Evolutionary conservation across 2,329 filamentous ascomycete genomes (phyloP).

Genomic region (Neonectria coccinea): DNA sequence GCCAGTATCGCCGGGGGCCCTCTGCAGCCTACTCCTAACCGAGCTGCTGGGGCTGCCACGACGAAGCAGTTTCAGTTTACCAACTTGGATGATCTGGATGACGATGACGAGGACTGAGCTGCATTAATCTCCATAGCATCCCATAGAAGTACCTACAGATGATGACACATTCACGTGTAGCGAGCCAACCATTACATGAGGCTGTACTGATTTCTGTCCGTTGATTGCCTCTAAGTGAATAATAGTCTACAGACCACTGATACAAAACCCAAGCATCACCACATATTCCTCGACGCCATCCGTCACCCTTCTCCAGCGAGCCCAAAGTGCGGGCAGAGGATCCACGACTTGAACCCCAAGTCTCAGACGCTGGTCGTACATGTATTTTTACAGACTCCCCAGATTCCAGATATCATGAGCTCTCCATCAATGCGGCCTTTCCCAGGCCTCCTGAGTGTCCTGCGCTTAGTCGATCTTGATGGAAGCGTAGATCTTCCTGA

Average conservation of each 20-base stretch:
- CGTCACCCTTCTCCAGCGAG: constrained; percentile 29
- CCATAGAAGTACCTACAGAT: neutral
- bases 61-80: constrained; percentile 69
- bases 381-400: constrained; percentile 47
- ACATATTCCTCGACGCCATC: constrained; percentile 27
- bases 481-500: constrained; percentile 93
- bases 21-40: constrained; percentile 42
- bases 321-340: constrained; percentile 25
- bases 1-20: constrained; percentile 50
- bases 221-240: constrained; percentile 25
- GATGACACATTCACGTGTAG: too few relatives aligned
- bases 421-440: constrained; percentile 28
- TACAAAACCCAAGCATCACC: constrained; percentile 16
- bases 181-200: neutral
- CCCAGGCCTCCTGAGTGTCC: constrained; percentile 9
- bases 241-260: constrained; percentile 25
- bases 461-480: constrained; percentile 91
- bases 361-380: constrained; percentile 48
- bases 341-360: constrained; percentile 30
- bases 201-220: constrained; percentile 15
- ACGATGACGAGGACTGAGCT: constrained; percentile 56
- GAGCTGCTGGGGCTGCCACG: constrained; percentile 48
- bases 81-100: constrained; percentile 64
- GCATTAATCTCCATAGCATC: constrained; percentile 4
- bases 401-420: constrained; percentile 39